Conservation (phyloP, 441 rosid genomes). For the Adansonia gregorii region DNA sequence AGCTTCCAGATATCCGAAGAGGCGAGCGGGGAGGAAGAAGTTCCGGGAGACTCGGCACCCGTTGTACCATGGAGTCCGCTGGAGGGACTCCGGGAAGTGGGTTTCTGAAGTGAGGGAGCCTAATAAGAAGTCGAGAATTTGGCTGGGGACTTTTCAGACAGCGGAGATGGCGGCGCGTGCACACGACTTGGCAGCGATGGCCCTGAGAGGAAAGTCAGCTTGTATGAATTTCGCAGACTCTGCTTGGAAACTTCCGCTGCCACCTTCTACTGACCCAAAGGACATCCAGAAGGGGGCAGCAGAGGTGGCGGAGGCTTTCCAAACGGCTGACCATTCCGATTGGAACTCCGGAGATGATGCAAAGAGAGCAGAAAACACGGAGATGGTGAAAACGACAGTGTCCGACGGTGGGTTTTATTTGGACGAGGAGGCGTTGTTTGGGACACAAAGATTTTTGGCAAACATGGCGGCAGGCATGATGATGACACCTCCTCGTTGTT, state of each 20-base stretch:
- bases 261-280: constrained; percentile 60
- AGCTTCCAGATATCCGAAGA: constrained; percentile 80
- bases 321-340: constrained; percentile 28
- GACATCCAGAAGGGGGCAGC: constrained; percentile 83
- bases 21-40: constrained; percentile 82
- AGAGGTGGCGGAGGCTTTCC: constrained; percentile 65
- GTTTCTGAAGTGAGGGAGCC: constrained; percentile 90
- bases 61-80: constrained; percentile 73
- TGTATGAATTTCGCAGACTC: constrained; percentile 96
- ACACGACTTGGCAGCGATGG: constrained; percentile 83
- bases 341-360: background rate
- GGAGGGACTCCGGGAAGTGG: constrained; percentile 80
- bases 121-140: constrained; percentile 75
- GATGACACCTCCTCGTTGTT: constrained; percentile 65
- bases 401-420: constrained; percentile 40
- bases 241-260: constrained; percentile 64
- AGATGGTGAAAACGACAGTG: background rate
- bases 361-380: background rate
- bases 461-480: constrained; percentile 83
- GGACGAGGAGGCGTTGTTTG: constrained; percentile 64
- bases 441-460: constrained; percentile 58
- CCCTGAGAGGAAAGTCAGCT: constrained; percentile 69
- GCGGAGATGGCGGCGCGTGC: constrained; percentile 95
- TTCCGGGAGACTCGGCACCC: constrained; percentile 88
- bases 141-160: constrained; percentile 82